Evolutionary conservation across 192 early-diverging fungal genomes (phyloP).

Genomic region (Chytriomyces sp.): DNA sequence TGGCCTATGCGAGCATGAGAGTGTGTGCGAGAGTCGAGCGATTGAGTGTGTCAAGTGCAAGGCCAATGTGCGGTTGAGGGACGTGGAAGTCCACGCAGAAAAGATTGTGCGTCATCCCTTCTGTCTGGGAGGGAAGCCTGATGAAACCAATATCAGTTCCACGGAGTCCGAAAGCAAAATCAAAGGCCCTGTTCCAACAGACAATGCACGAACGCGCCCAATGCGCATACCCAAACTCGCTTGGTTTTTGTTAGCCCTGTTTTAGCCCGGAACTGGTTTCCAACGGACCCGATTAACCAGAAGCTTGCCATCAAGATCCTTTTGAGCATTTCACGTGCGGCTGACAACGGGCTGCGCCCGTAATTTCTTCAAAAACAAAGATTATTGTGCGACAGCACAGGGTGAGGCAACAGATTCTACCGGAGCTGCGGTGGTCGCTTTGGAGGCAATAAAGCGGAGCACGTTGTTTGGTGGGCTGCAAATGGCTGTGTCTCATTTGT

Average conservation of each 20-base stretch:
- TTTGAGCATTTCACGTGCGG: constrained; percentile 71
- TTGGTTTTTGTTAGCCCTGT: constrained; percentile 74
- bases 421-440: constrained; percentile 58
- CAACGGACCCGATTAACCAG: constrained; percentile 72
- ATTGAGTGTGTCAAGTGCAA: constrained; percentile 81
- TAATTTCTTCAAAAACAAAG: constrained; percentile 63
- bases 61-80: constrained; percentile 72
- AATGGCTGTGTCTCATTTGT: constrained; percentile 54
- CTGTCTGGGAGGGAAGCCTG: neutral
- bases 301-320: constrained; percentile 74
- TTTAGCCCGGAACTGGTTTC: constrained; percentile 81
- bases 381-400: constrained; percentile 16
- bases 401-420: constrained; percentile 55
- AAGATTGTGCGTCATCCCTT: constrained; percentile 36
- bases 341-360: constrained; percentile 76
- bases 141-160: neutral
- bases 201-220: constrained; percentile 65
- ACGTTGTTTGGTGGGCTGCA: constrained; percentile 7
- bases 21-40: constrained; percentile 81
- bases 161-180: constrained; percentile 56
- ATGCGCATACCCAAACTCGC: constrained; percentile 48
- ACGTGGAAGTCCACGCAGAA: constrained; percentile 72
- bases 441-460: constrained; percentile 49
- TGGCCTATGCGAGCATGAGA: constrained; percentile 73
- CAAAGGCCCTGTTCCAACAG: constrained; percentile 72